Base-by-base conservation (phyloP, 306 rosid species). In the Malus sylvestris region DNA sequence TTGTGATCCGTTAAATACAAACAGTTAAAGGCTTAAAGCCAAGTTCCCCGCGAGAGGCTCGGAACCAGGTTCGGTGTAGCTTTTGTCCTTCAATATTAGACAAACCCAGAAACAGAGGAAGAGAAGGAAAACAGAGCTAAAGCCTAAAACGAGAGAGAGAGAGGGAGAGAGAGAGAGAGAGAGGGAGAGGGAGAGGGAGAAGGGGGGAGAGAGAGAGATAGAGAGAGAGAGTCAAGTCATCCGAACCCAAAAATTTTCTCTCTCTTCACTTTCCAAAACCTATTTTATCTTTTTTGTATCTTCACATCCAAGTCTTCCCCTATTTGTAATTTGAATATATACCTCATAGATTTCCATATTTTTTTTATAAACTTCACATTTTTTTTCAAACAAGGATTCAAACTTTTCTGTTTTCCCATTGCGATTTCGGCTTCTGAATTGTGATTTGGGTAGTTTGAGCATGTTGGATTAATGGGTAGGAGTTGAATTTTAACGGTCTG, bases 31-130 rank as follows among this genome's bases (percentile, higher is more conserved):
- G 88, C 52, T 82, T 63, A 66, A 76, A 72, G 65, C 89, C 52
- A 86, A 70, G 55, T 81, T 76, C 11, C 65, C 79, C 78, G 40
- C 95, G 97, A 76, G 81, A 92, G 96, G 86, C 68, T 88, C 96
- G 98, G 98, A 87, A 85, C 72, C 83, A 84, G 93, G 86, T 89
- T 88, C 90, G 97, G 90, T 60, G 78, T 45, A 63, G 83, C 82
- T 77, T 85, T 83, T 74, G 49, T 55, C 77, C 62, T 71, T 78
- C 70, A 76, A 79, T 81, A 85, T 85, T 91, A 85, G 89, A 84
- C 77, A 82, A 63, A 83, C 33, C 72, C 76, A 15, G 46, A 40
- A 10, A 66, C 71, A 35, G 75, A 68, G 61, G 19, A 35, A 35
- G 51, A 12, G 51, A 58, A 45, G 59, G 67, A 25, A 35, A 59